Percentiles rank a stretch among this genome's conserved stretches.
These are phyloP conservation scores for Solanum etuberosum DNA, from an alignment of 257 asterid genomes.

Conservation along the genomic window DNA sequence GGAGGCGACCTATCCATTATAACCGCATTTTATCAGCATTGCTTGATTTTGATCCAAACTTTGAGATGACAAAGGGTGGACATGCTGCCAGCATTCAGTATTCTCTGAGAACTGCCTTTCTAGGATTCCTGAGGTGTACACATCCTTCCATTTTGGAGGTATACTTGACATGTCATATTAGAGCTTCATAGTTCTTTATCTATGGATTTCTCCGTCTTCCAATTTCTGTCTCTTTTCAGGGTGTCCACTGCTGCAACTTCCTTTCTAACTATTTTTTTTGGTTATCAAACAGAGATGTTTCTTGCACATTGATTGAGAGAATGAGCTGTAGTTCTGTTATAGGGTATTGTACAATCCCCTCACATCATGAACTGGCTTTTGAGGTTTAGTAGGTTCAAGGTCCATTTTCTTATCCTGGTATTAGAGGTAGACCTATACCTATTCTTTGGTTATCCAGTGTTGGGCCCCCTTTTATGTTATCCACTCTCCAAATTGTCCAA, in stretches of 20 bases:
- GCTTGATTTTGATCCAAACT: conserved; percentile 54
- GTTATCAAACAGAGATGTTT: neutral
- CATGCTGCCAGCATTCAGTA: conserved; percentile 77
- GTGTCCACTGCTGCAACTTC: neutral
- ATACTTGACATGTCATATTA: conserved; percentile 5
- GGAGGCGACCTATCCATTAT: conserved; percentile 68
- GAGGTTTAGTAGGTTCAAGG: neutral
- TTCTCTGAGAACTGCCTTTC: conserved; percentile 77
- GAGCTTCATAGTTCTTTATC: conserved; percentile 8
- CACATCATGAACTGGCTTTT: neutral
- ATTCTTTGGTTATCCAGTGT: neutral
- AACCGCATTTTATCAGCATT: conserved; percentile 49
- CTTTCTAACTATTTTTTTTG: neutral
- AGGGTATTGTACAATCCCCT: neutral
- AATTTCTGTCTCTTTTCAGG: neutral
- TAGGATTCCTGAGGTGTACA: conserved; percentile 88
- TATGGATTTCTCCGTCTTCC: neutral
- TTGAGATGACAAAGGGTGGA: conserved; percentile 53
- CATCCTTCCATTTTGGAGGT: conserved; percentile 77
- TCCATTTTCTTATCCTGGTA: neutral
- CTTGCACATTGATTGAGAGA: neutral
- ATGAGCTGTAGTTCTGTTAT: neutral
- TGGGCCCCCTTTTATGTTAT: neutral
- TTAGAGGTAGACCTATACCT: neutral
- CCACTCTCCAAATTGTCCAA: neutral